Evolutionary conservation across 2,329 filamentous ascomycete species (phyloP).

Genomic region (Coccinonectria pachysandricola): DNA sequence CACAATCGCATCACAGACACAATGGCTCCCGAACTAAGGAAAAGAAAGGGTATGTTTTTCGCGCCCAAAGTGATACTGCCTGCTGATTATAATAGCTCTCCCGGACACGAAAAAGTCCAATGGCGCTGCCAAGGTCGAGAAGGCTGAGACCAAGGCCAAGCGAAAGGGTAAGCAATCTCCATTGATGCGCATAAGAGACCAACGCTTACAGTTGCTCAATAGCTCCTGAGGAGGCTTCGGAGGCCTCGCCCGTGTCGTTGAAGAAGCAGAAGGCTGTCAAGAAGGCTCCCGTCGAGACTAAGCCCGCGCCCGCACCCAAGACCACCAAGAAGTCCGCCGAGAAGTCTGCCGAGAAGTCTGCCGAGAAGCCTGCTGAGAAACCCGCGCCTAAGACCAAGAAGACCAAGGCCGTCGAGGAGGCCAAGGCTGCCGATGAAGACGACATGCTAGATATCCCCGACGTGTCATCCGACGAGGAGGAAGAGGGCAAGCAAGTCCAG

Average conservation of each 20-base stretch:
- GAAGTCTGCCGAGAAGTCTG: slow-evolving; percentile 18
- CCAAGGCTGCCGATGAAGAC: slow-evolving; percentile 15
- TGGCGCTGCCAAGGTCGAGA: slow-evolving; percentile 22
- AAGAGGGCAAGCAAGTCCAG: slow-evolving; percentile 32
- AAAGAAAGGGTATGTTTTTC: slow-evolving; percentile 22
- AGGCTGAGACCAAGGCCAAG: slow-evolving; percentile 27
- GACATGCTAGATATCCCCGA: slow-evolving; percentile 23
- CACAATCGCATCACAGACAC: slow-evolving; percentile 14
- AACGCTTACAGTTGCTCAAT: slow-evolving; percentile 15
- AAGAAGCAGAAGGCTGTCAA: slow-evolving; percentile 37
- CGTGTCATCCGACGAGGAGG: slow-evolving; percentile 26
- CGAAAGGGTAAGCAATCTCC: slow-evolving; percentile 22
- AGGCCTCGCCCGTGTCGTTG: slow-evolving; percentile 31
- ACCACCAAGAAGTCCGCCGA: too few species aligned
- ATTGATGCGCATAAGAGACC: slow-evolving; percentile 1
- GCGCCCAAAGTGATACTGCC: neutral
- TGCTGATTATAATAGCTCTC: slow-evolving; percentile 16
- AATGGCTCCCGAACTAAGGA: slow-evolving; percentile 38
- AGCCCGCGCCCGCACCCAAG: slow-evolving; percentile 25
- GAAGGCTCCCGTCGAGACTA: slow-evolving; percentile 17
- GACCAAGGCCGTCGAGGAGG: slow-evolving; percentile 20
- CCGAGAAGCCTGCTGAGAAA: slow-evolving; percentile 23
- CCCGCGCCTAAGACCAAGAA: slow-evolving; percentile 21
- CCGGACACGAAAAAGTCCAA: slow-evolving; percentile 22
- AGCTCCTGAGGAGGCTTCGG: slow-evolving; percentile 37